A percentile compares a stretch with the other conserved stretches of the same genome.
These are phyloP conservation scores for Boeremia lycopersici DNA, from an alignment of 2,329 filamentous ascomycete genomes.

Conservation along the genomic window DNA sequence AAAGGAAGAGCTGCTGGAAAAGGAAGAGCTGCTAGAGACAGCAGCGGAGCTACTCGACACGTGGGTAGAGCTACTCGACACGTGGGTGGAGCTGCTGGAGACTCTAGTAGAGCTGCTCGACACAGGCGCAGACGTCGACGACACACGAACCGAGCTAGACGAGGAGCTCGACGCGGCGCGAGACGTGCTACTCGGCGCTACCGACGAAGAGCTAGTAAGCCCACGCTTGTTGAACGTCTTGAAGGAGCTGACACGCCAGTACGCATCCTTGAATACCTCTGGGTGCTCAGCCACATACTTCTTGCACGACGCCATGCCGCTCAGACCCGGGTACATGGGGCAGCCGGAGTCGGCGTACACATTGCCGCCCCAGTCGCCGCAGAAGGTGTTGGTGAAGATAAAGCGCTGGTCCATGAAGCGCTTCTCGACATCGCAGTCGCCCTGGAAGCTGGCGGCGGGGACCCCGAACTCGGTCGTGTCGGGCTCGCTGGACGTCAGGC, in stretches of 20 bases:
- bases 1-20: neutral
- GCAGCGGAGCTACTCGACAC: neutral
- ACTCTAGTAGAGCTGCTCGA: neutral
- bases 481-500: constrained; percentile 64
- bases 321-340: constrained; percentile 34
- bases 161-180: neutral
- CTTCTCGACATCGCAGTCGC: constrained; percentile 71
- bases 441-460: constrained; percentile 71
- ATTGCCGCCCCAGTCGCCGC: constrained; percentile 81
- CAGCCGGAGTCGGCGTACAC: constrained; percentile 68
- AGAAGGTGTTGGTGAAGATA: constrained; percentile 83
- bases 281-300: constrained; percentile 75
- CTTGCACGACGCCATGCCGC: constrained; percentile 58
- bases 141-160: constrained; percentile 2
- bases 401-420: constrained; percentile 76
- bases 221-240: constrained; percentile 29
- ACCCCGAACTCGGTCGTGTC: constrained; percentile 69
- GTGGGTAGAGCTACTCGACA: constrained; percentile 6
- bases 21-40: neutral
- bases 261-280: constrained; percentile 69
- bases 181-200: constrained; percentile 11
- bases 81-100: no score
- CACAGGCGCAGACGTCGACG: neutral
- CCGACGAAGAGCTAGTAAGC: constrained; percentile 22
- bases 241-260: constrained; percentile 67